Percentiles rank a stretch among this genome's conserved stretches.
These are phyloP conservation scores for Fusarium chlamydosporum DNA, from an alignment of 2,329 filamentous ascomycete genomes.

Conservation along the genomic window DNA sequence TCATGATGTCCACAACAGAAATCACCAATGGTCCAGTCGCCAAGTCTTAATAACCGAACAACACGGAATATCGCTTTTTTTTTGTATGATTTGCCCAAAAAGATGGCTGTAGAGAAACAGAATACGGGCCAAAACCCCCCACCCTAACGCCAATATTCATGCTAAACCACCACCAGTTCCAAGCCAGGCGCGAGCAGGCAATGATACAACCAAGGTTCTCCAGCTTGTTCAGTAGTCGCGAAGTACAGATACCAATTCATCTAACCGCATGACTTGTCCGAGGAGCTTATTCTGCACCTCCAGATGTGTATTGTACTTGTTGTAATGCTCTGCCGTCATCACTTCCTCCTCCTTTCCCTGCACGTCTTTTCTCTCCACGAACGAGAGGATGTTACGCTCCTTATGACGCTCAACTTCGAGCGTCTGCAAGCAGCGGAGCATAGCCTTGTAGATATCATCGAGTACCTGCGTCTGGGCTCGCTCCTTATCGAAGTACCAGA, in stretches of 20 bases:
- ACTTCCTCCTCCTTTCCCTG: conserved; percentile 86
- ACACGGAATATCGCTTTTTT: not conserved
- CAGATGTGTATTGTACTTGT: conserved; percentile 70
- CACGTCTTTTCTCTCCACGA: conserved; percentile 88
- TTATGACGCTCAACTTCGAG: conserved; percentile 81
- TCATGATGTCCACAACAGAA: not conserved
- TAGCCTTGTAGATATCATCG: conserved; percentile 88
- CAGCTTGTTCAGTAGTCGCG: conserved; percentile 73
- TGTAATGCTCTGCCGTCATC: conserved; percentile 80
- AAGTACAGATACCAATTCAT: conserved; percentile 86
- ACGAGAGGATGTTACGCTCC: conserved; percentile 79
- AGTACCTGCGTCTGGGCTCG: conserved; percentile 78
- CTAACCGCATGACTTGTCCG: conserved; percentile 82
- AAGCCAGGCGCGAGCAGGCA: not conserved
- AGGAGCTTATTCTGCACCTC: conserved; percentile 80
- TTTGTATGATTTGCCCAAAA: conserved; percentile 14
- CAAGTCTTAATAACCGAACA: not conserved
- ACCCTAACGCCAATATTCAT: conserved; percentile 19
- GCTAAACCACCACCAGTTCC: conserved; percentile 8
- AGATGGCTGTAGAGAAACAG: conserved; percentile 6
- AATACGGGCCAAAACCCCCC: conserved; percentile 18
- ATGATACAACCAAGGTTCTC: conserved; percentile 2
- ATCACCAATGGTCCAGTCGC: not conserved
- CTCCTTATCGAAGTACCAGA: conserved; percentile 90
- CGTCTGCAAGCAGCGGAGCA: conserved; percentile 87